A percentile compares a stretch with the other conserved stretches of the same genome.
phyloP scores from a whole-genome alignment of 176 grass and related monocot genomes.

The Olyra latifolia region DNA sequence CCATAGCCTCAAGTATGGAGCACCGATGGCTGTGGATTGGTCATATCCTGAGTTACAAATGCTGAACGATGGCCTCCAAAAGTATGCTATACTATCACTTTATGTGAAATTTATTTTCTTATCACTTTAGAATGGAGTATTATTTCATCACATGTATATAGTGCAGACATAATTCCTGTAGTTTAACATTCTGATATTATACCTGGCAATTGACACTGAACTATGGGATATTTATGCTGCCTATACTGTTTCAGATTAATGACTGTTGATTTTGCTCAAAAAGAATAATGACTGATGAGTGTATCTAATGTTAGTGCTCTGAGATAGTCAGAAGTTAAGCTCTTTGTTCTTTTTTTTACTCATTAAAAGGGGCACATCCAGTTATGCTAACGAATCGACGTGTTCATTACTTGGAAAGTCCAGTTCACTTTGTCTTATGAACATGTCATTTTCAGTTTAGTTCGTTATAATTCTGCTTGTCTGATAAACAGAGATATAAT shows the following conservation, averaged over 20 bases:
- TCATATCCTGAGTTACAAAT: constrained; percentile 61
- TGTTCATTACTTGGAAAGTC: constrained; percentile 4
- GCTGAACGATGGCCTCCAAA: constrained; percentile 71
- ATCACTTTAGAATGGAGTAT: neutral
- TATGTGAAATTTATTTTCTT: constrained; percentile 23
- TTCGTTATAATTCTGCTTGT: neutral
- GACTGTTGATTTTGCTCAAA: neutral
- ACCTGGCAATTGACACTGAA: neutral
- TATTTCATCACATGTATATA: neutral
- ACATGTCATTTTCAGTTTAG: neutral
- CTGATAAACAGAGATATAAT: constrained; percentile 2
- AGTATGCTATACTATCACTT: constrained; percentile 45
- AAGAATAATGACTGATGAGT: no score
- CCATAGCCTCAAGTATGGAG: constrained; percentile 57
- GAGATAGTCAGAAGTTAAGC: constrained; percentile 4
- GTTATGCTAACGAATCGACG: neutral
- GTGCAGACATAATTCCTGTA: neutral
- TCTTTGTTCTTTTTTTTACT: neutral
- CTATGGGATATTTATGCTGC: neutral
- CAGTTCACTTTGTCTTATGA: neutral
- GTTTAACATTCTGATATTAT: constrained; percentile 1
- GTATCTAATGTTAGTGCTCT: neutral
- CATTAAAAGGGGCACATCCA: constrained; percentile 2
- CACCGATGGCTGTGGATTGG: constrained; percentile 74
- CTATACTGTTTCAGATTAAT: neutral